Base-by-base conservation (phyloP, 805 yeast genomes). In the Isabelozyma gotoi region DNA sequence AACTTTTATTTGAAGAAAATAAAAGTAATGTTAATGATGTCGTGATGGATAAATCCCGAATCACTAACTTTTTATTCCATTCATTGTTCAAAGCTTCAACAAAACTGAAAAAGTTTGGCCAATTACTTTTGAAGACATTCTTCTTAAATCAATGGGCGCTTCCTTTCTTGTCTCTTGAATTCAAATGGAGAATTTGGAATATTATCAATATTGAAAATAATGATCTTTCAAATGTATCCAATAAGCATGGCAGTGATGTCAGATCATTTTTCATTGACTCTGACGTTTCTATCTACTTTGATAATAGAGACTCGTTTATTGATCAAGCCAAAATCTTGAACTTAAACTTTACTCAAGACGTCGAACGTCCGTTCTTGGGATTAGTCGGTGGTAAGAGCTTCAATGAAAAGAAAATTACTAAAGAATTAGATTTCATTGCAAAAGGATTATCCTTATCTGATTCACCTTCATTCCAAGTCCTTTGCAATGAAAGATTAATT, bases 81-180 rank as follows among this genome's bases (percentile, higher is more conserved):
- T 47, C 39, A 10, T 36, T 70, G 4, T 70, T 69, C 81, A 78
- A 53, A 60, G 80, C 46, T 59, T 72, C 42, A 46, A 64, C 77
- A 3, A 68, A 72, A 35, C 70, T 68, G 19, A 82, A 83, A 57
- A 81, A 77, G 46, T 57, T 77, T 35, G 84, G 84, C 12, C 76
- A 78, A 44, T 65, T 84, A 5, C 71, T 77, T 36, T 61, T 83
- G 42, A 62, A 63, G 45, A 77, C 90, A 0, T 86, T 83, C 50
- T 72, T 88, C 54, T 79, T 85, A 15, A 81, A 84, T 43, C 94
- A 89, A 61, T 85, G 88, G 55, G 59, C 73, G 1, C 51, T 65
- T 31, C 40, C 59, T 7, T 44, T 44, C 17, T 61, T 53, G 50
- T 64, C 73, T 5, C 47, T 71, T 15, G 73, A 65, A 16, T 70